Base-by-base conservation (phyloP, 176 grass and related monocot species). In the Oryza glaberrima region DNA sequence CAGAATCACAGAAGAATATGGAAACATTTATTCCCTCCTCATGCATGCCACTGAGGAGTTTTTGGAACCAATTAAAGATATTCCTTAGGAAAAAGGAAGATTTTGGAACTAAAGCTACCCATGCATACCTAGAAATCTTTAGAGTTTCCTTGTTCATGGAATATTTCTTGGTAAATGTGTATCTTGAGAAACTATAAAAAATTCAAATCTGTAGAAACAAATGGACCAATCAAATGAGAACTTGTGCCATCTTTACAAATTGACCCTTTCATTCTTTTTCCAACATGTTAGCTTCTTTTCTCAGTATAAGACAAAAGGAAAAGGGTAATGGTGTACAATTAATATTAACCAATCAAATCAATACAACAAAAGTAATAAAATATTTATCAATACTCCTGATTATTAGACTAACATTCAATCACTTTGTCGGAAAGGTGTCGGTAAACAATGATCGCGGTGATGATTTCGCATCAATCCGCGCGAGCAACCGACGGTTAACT, bases 401-500 rank as follows among this genome's bases (percentile, higher is more conserved):
- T 82, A 78, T 67, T 67, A 61, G 51, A 84, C 60, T 74, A 69
- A 61, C 2, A 61, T 26, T 69, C 45, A 63, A 74, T 66, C 25
- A 80, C 9, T 75, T 75, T 84, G 38, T 73, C 11, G 11, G 32
- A 40, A 77, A 64, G 66, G 19, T n/a, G 43, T 44, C 14, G 36
- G 40, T 66, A 66, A 77, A 84, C 34, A 56, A 85, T 88, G 78
- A 90, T 90, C 79, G 26, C 12, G n/a, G 26, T 67, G 49, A 87
- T 87, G 70, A 91, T 87, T 76, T 58, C 83, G 79, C 91, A 88
- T 83, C 40, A 66, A 86, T 77, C 19, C 5, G 22, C 13, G 56
- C 65, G 86, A 81, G 70, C 88, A 71, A 81, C 85, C 76, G 52
- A 84, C 75, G 64, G 46, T 87, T 81, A 81, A 76, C 85, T 81